These are phyloP conservation scores for Sporothrix pseudoabietina DNA, from an alignment of 2,329 filamentous ascomycete species.

Conservation along the genomic window DNA sequence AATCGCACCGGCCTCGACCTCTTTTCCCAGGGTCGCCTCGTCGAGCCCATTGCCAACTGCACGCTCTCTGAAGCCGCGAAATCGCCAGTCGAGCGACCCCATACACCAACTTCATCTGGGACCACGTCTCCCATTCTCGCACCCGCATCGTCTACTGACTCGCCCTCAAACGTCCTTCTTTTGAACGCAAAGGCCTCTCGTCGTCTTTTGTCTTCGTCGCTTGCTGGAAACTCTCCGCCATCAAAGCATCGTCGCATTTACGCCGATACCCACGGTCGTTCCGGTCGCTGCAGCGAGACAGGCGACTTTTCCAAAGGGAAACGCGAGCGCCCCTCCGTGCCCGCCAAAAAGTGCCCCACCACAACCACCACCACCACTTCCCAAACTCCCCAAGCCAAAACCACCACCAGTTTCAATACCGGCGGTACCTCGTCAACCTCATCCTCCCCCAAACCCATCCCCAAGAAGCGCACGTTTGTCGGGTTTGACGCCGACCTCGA, in stretches of 20 bases:
- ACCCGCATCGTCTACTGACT: neutral
- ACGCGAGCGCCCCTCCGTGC: slow-evolving; percentile 41
- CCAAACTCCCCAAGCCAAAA: neutral
- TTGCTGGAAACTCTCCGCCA: neutral
- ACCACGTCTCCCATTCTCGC: neutral
- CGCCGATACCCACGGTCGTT: neutral
- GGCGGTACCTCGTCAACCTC: neutral
- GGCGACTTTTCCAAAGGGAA: slow-evolving; percentile 44
- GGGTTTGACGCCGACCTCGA: slow-evolving; percentile 36
- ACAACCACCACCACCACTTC: neutral
- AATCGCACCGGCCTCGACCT: slow-evolving; percentile 33
- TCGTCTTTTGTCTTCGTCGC: slow-evolving; percentile 22
- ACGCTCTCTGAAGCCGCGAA: slow-evolving; percentile 38
- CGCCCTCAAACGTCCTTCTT: neutral
- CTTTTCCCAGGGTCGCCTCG: slow-evolving; percentile 33
- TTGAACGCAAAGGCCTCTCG: neutral
- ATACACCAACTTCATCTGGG: slow-evolving; percentile 30
- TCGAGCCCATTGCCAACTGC: slow-evolving; percentile 43
- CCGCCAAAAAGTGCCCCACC: neutral
- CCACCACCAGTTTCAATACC: neutral
- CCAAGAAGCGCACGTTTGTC: neutral
- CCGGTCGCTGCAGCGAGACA: neutral
- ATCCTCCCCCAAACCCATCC: neutral
- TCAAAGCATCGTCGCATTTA: slow-evolving; percentile 28
- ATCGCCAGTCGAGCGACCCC: slow-evolving; percentile 31